phyloP scores from a whole-genome alignment of 208 protist genomes.

The Trypanosoma mega region DNA sequence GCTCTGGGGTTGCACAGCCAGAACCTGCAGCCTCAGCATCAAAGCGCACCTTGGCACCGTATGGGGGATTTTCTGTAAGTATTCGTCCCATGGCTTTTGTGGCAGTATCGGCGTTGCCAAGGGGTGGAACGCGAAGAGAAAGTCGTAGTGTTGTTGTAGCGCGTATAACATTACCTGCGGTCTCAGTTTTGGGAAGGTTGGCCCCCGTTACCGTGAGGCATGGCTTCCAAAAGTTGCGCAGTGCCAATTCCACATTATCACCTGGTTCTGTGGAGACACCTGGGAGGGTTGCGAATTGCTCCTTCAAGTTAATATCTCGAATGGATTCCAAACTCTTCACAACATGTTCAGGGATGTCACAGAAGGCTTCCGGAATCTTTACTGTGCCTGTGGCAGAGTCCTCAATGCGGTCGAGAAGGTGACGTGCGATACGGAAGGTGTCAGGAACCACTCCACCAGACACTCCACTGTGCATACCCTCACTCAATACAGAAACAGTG shows the following conservation, averaged over 20 bases:
- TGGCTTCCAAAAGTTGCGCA: slow-evolving; percentile 93
- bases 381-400: slow-evolving; percentile 91
- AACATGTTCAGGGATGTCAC: slow-evolving; percentile 82
- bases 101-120: slow-evolving; percentile 49
- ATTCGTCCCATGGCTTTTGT: slow-evolving; percentile 57
- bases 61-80: slow-evolving; percentile 89
- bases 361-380: slow-evolving; percentile 72
- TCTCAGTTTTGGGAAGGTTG: slow-evolving; percentile 77
- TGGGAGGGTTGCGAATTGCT: slow-evolving; percentile 46
- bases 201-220: slow-evolving; percentile 88
- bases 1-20: slow-evolving; percentile 85
- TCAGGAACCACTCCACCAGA: slow-evolving; percentile 93
- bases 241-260: slow-evolving; percentile 74
- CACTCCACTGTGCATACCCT: slow-evolving; percentile 92
- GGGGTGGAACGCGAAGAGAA: slow-evolving; percentile 92
- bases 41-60: slow-evolving; percentile 89
- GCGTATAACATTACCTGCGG: slow-evolving; percentile 94
- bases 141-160: slow-evolving; percentile 88
- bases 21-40: slow-evolving; percentile 38
- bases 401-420: slow-evolving; percentile 91
- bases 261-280: slow-evolving; percentile 38
- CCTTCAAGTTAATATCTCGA: slow-evolving; percentile 53
- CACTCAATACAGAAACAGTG: slow-evolving; percentile 71
- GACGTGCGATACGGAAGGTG: slow-evolving; percentile 91
- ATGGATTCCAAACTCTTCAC: slow-evolving; percentile 51